phyloP scores from a whole-genome alignment of 164 flowering plant species.

The Macadamia integrifolia region DNA sequence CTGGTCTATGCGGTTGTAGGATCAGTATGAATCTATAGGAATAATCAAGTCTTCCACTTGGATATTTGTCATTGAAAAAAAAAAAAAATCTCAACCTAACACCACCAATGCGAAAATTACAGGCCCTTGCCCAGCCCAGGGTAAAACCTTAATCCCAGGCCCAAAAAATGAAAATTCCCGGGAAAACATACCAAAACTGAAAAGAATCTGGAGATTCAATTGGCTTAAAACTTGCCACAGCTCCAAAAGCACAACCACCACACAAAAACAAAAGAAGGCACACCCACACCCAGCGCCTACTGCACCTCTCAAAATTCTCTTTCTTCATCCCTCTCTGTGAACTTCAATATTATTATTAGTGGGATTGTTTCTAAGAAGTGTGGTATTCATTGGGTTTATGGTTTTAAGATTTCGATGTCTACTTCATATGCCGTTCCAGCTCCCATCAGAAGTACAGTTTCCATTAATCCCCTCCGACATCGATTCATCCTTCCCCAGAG shows the following conservation, averaged over 20 bases:
- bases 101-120: too few species aligned
- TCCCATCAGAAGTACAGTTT: conserved; percentile 20
- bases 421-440: conserved; percentile 33
- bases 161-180: too few species aligned
- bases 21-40: too few species aligned
- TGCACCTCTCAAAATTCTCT: neutral
- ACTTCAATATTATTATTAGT: neutral
- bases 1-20: too few species aligned
- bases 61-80: too few species aligned
- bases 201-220: neutral
- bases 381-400: neutral
- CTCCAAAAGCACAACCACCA: conserved; percentile 18
- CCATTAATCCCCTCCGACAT: conserved; percentile 20
- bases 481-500: conserved; percentile 21
- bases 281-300: neutral
- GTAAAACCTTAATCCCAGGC: too few species aligned
- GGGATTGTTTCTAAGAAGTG: neutral
- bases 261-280: neutral
- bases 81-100: too few species aligned
- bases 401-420: conserved; percentile 21
- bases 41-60: too few species aligned
- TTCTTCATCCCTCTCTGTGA: neutral
- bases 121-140: too few species aligned
- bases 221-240: conserved; percentile 32
- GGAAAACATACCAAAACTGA: neutral